These are phyloP conservation scores for Eucalyptus virginea DNA, from an alignment of 345 rosid species.

Conservation along the genomic window DNA sequence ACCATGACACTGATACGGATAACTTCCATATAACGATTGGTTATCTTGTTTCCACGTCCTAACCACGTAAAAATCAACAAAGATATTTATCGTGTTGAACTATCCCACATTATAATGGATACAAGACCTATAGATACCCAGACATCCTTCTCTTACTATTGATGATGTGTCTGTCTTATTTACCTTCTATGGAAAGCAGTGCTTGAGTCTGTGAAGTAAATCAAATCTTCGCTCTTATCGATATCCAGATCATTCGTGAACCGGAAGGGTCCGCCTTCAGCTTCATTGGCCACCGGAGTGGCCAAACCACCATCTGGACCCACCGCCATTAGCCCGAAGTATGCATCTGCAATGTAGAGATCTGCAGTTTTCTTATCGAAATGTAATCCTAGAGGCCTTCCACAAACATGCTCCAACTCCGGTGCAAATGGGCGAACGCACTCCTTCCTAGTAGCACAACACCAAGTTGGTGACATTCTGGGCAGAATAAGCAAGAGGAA, in stretches of 20 bases:
- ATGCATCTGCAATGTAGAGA: constrained; percentile 71
- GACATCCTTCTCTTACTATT: neutral
- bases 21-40: neutral
- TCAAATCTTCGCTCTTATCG: constrained; percentile 27
- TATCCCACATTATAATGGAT: neutral
- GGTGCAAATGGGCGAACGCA: constrained; percentile 52
- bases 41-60: neutral
- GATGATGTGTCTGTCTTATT: neutral
- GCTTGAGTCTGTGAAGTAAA: constrained; percentile 71
- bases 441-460: constrained; percentile 11
- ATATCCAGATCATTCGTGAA: constrained; percentile 69
- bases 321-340: constrained; percentile 40
- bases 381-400: constrained; percentile 62
- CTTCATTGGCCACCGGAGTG: constrained; percentile 27
- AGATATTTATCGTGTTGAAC: neutral
- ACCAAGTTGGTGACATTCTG: neutral
- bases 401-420: constrained; percentile 58
- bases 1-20: neutral
- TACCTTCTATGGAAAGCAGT: constrained; percentile 52
- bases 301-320: constrained; percentile 66
- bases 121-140: neutral
- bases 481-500: neutral
- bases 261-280: constrained; percentile 35
- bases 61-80: neutral
- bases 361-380: constrained; percentile 53